Evolutionary conservation across 305 asterid species (phyloP), one percentile per base, ranked within the genome.

Genomic region (Fraxinus latifolia): DNA sequence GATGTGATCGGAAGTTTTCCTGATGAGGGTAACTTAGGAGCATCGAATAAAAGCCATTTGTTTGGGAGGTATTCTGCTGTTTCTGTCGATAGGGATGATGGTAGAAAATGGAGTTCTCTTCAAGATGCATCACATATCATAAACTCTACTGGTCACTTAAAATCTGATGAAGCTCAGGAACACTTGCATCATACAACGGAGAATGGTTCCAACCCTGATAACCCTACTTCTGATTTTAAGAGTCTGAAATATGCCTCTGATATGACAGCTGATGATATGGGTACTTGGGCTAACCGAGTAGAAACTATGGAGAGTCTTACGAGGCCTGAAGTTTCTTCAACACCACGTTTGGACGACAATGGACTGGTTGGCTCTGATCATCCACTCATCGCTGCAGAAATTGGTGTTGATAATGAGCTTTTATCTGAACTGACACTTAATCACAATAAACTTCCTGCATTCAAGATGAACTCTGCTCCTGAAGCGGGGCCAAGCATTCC

Each of bases 401-500:
- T 82, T 84, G 87, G 80, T 81, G 84, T 82, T 82, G 92, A 87
- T 82, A 86, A 78, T 76, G 97, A 90, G 83, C 85, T 81, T 78
- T 88, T 92, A 82, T 77, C 91, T 62, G 92, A 92, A 76, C 82
- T 80, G 81, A 81, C 87, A 82, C 87, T 82, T 32, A 83, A 83
- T 87, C 89, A 90, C 87, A 58, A 29, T 58, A 58, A 19, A 58
- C 29, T 58, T 75, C 83, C 97, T 79, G 75, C 86, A 82, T 83
- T 88, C 90, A 88, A 87, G 77, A 80, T 90, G 79, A 90, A 86
- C 88, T 80, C 91, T 82, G 77, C 92, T 83, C 60, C 89, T 39
- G 97, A 92, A 79, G 78, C 84, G 32, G 97, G 92, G 77, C 98
- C 94, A 25, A 96, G 99, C 86, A 94, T 96, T 89, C 98, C 98